These are phyloP conservation scores for Graphiopsis chlorocephala DNA, from an alignment of 2,329 filamentous ascomycete species.

Conservation along the genomic window DNA sequence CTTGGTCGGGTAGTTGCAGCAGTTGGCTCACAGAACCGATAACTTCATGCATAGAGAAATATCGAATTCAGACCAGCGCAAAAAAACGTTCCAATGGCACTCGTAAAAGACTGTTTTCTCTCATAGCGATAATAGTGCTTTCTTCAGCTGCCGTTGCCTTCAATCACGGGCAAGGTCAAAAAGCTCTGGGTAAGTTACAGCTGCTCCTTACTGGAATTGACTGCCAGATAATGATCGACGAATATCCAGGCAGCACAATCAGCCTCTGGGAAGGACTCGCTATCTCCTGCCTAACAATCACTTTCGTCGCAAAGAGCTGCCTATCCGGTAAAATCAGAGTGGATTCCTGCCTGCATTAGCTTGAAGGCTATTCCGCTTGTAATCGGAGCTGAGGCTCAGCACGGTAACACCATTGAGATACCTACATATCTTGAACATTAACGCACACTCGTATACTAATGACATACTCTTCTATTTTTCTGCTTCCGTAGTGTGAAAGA, in stretches of 20 bases:
- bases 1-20: background rate
- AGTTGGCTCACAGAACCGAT: background rate
- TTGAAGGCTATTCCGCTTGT: background rate
- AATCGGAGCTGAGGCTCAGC: background rate
- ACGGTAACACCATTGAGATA: background rate
- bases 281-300: background rate
- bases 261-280: background rate
- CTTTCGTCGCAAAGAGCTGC: background rate
- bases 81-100: background rate
- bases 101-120: background rate
- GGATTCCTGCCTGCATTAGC: background rate
- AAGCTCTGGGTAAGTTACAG: too few species aligned
- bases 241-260: background rate
- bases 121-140: background rate
- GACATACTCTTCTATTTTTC: background rate
- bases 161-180: too few species aligned
- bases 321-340: background rate
- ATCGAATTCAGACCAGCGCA: background rate
- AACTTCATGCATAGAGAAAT: background rate
- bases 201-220: too few species aligned
- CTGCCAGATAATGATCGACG: background rate
- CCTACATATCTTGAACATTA: too few species aligned
- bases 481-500: background rate
- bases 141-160: too few species aligned
- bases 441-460: background rate